Evolutionary conservation across 2,329 filamentous ascomycete species (phyloP).

Genomic region (Diaporthe citriasiana): DNA sequence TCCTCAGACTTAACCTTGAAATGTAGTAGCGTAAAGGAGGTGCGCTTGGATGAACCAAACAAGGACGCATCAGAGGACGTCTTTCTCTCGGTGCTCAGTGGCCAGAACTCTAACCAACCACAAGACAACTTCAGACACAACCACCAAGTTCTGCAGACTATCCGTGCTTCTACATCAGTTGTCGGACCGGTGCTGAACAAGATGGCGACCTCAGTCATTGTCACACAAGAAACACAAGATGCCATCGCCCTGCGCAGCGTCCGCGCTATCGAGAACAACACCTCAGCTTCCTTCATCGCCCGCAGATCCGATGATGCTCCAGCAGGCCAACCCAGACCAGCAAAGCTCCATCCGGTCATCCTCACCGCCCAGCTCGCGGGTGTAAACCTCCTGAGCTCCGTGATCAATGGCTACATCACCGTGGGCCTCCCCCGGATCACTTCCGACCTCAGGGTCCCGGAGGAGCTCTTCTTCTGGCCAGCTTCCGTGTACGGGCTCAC

Average conservation of each 20-base stretch:
- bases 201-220: neutral
- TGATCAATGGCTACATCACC: constrained; percentile 53
- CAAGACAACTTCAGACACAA: too few relatives aligned
- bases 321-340: neutral
- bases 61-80: too few relatives aligned
- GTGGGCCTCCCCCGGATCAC: constrained; percentile 59
- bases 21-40: neutral
- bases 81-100: neutral
- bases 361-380: constrained; percentile 44
- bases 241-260: neutral
- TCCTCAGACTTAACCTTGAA: too few relatives aligned
- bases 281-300: neutral
- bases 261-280: neutral
- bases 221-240: constrained; percentile 5
- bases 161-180: neutral
- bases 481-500: constrained; percentile 54
- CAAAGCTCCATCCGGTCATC: constrained; percentile 7
- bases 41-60: neutral
- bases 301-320: neutral
- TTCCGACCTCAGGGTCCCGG: constrained; percentile 51
- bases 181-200: neutral
- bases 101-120: neutral
- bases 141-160: neutral
- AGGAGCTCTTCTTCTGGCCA: constrained; percentile 57
- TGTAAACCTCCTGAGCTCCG: constrained; percentile 48